phyloP scores from a whole-genome alignment of 176 grass and related monocot genomes.

The Cymbopogon citratus region DNA sequence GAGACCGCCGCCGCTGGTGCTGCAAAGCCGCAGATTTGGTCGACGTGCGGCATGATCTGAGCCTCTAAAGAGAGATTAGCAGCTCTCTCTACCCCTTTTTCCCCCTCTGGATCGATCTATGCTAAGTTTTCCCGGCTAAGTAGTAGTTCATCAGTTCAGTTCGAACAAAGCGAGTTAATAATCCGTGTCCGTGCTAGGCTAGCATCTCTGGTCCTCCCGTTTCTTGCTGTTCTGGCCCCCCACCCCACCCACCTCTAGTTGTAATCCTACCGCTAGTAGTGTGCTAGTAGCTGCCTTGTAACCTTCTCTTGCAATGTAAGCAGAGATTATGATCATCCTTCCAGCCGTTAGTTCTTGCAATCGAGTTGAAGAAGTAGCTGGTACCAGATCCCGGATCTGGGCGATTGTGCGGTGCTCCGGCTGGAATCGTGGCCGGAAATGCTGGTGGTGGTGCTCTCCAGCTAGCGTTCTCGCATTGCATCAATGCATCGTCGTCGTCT shows the following conservation, averaged over 20 bases:
- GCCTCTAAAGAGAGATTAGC: neutral
- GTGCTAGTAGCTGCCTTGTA: constrained; percentile 28
- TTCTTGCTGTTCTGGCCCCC: constrained; percentile 7
- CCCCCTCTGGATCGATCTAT: constrained; percentile 9
- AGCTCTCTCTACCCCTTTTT: constrained; percentile 3
- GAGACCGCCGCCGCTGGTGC: neutral
- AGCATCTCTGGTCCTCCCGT: constrained; percentile 6
- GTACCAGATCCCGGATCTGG: constrained; percentile 5
- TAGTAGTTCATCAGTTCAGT: constrained; percentile 18
- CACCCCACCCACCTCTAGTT: neutral
- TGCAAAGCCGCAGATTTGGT: constrained; percentile 23
- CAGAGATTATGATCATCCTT: constrained; percentile 30
- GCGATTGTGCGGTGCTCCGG: neutral
- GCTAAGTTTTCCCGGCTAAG: constrained; percentile 52
- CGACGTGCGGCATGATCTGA: constrained; percentile 25
- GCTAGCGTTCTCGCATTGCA: neutral
- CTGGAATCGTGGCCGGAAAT: neutral
- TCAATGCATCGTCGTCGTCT: neutral
- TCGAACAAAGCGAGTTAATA: constrained; percentile 35
- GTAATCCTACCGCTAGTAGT: constrained; percentile 32
- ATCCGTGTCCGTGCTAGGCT: constrained; percentile 2
- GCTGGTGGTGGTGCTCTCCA: neutral
- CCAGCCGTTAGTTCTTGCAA: constrained; percentile 6
- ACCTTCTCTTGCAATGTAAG: constrained; percentile 27
- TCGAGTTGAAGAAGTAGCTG: neutral